Conservation (phyloP, 2,329 filamentous ascomycete genomes). For the Parascedosporium putredinis region DNA sequence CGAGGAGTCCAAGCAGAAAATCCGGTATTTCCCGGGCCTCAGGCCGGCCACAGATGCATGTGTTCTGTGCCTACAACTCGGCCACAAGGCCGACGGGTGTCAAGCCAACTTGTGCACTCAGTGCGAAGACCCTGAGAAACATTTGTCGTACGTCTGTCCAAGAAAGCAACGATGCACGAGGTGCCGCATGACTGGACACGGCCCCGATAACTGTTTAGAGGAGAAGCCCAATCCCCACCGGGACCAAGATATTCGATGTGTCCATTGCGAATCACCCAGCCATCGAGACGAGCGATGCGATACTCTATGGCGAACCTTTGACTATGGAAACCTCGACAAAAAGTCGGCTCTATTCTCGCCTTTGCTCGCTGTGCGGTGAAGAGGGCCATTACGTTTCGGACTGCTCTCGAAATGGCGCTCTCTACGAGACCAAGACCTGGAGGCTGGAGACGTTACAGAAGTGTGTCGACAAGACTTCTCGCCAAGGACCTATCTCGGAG, state of each 20-base stretch:
- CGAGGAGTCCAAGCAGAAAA: conserved; percentile 28
- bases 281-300: conserved; percentile 53
- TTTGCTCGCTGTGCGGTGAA: conserved; percentile 47
- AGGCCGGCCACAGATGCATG: conserved; percentile 33
- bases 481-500: conserved; percentile 1
- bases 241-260: conserved; percentile 33
- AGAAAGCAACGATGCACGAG: conserved; percentile 39
- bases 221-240: conserved; percentile 29
- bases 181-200: conserved; percentile 55
- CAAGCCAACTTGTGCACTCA: conserved; percentile 35
- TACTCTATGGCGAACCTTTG: conserved; percentile 48
- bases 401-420: conserved; percentile 26
- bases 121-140: conserved; percentile 34
- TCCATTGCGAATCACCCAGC: conserved; percentile 42
- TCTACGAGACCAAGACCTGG: conserved; percentile 35
- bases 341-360: conserved; percentile 37
- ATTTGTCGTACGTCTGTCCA: conserved; percentile 34
- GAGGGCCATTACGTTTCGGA: conserved; percentile 46
- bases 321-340: conserved; percentile 17
- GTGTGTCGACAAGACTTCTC: conserved; percentile 16
- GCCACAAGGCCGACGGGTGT: conserved; percentile 36
- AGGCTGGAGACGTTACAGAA: conserved; percentile 34
- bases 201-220: conserved; percentile 36
- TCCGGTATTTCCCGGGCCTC: conserved; percentile 41
- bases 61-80: conserved; percentile 37